Conservation (phyloP, 2,329 filamentous ascomycete genomes). For the Nakataea oryzae region DNA sequence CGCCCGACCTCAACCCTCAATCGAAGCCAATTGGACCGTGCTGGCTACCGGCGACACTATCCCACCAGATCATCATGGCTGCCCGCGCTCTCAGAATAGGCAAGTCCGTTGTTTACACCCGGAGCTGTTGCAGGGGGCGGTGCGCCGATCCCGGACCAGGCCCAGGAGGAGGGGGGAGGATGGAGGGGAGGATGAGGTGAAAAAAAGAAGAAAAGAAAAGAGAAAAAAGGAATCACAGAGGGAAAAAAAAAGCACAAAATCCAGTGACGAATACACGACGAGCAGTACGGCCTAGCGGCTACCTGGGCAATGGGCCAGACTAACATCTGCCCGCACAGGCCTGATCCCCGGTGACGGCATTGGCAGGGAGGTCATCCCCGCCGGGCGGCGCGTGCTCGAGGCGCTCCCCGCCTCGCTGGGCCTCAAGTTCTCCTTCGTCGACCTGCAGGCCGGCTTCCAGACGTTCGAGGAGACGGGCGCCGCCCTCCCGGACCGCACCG, state of each 20-base stretch:
- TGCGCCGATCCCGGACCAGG: background rate
- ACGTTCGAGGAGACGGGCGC: constrained; percentile 84
- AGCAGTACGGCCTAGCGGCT: background rate
- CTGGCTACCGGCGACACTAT: background rate
- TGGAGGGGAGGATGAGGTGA: no score
- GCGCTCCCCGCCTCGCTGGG: constrained; percentile 83
- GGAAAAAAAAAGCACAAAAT: background rate
- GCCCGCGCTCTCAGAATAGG: constrained; percentile 59
- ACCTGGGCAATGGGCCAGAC: background rate
- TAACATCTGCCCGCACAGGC: constrained; percentile 37
- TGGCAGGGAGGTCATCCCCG: constrained; percentile 94
- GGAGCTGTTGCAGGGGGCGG: background rate
- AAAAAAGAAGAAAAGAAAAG: background rate
- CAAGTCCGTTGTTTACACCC: constrained; percentile 23
- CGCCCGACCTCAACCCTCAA: background rate
- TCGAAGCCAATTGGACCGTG: constrained; percentile 18
- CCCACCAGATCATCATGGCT: constrained; percentile 35
- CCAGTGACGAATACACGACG: background rate
- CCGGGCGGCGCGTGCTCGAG: constrained; percentile 84
- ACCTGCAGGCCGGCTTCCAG: constrained; percentile 88
- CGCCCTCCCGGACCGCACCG: constrained; percentile 82
- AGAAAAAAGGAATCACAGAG: background rate
- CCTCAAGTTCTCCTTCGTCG: constrained; percentile 87
- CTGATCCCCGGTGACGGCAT: constrained; percentile 98
- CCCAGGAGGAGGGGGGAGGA: background rate